Percentiles rank a stretch among this genome's conserved stretches.
These are phyloP conservation scores for Coniochaeta hoffmannii DNA, from an alignment of 2,329 filamentous ascomycete genomes.

Conservation along the genomic window DNA sequence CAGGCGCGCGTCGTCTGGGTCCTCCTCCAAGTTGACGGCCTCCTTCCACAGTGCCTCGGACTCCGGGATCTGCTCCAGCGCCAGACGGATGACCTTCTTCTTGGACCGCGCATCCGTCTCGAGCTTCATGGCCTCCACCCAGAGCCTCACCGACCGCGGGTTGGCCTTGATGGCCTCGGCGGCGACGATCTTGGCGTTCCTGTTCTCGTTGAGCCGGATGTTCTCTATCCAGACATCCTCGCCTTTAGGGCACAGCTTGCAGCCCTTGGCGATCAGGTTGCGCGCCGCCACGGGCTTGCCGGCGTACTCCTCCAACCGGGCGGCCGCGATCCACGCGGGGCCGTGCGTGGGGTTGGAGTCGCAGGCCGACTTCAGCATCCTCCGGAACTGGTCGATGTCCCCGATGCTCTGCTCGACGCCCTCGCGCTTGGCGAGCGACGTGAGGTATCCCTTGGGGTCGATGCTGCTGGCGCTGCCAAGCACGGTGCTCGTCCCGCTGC, in stretches of 20 bases:
- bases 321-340: slow-evolving; percentile 92
- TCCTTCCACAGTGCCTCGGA: slow-evolving; percentile 98
- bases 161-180: slow-evolving; percentile 91
- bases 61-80: slow-evolving; percentile 85
- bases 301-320: slow-evolving; percentile 84
- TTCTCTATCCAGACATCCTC: slow-evolving; percentile 96
- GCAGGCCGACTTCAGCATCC: slow-evolving; percentile 91
- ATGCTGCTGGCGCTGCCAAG: slow-evolving; percentile 82
- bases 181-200: slow-evolving; percentile 93
- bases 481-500: slow-evolving; percentile 57
- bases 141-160: slow-evolving; percentile 77
- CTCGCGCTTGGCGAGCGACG: slow-evolving; percentile 77
- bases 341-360: slow-evolving; percentile 95
- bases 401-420: slow-evolving; percentile 80
- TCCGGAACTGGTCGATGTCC: slow-evolving; percentile 88
- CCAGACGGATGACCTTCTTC: slow-evolving; percentile 87
- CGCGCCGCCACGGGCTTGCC: slow-evolving; percentile 86
- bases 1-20: slow-evolving; percentile 77
- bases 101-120: slow-evolving; percentile 77
- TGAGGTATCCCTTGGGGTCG: slow-evolving; percentile 93
- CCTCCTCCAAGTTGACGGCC: slow-evolving; percentile 89
- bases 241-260: slow-evolving; percentile 84
- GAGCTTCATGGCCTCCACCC: slow-evolving; percentile 92
- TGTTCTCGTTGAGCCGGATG: slow-evolving; percentile 83
- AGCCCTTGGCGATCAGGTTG: slow-evolving; percentile 81